Evolutionary conservation across 1,139 yeast genomes (phyloP), one percentile per base, ranked within the genome.

Genomic region (Blastobotrys aristatus): DNA sequence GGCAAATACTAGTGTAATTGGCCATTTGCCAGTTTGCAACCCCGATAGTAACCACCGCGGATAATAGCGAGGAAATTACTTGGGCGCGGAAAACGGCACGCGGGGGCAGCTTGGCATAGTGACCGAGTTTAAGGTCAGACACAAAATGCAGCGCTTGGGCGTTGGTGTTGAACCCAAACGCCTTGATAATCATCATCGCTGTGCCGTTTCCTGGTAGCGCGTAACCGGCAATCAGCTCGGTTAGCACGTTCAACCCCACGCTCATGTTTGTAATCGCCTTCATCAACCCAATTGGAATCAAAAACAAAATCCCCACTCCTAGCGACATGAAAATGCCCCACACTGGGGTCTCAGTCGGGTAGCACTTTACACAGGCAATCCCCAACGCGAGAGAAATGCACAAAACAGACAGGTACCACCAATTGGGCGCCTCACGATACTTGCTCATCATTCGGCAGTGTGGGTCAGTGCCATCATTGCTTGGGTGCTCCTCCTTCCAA

Each of bases 361-460:
- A 54, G 74, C 75, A 55, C 53, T 74, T 61, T 17, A 79, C 71
- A 56, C 73, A 43, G 64, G 75, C 55, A 29, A 79, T 71, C 4
- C 77, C 82, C 49, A 77, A 65, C 5, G 68, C 70, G 5, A 79
- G 58, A 2, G 84, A 72, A 20, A 73, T 53, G 13, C 75, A 52
- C 47, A 80, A 63, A 14, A 80, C 71, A 8, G 65, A 47, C 24
- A 76, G 54, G 55, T 74, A 81, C 73, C 79, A 77, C 76, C 77
- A 75, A 51, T 79, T 81, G 11, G 86, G 86, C 18, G 79, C 84
- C 55, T 81, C 87, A 32, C 69, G 70, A 60, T 78, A 79, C 18
- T 65, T 64, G 24, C 69, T 54, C 81, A 79, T 79, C 76, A 78
- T 74, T 47, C 71, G 69, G 38, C 77, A 70, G 53, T 79, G 82